Evolutionary conservation across 768 basidiomycete species (phyloP), one percentile per base, ranked within the genome.

Genomic region (Cantharellus anzutake): DNA sequence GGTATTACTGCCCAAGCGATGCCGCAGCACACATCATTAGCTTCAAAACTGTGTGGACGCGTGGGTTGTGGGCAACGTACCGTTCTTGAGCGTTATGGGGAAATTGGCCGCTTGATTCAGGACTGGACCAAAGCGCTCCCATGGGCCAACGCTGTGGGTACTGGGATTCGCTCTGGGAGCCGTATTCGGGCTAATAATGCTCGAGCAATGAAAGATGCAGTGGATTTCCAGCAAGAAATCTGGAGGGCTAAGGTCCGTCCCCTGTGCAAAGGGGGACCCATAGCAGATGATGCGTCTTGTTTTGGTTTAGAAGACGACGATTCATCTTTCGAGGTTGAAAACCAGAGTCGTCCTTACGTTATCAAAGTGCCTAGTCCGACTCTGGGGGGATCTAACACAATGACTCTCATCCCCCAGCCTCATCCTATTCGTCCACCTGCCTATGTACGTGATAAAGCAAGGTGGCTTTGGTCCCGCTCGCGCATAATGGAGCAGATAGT

Each of bases 61-160:
- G 73, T 77, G 63, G 74, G 77, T 41, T 71, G 75, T 42, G 72
- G 75, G 14, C 76, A 79, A 59, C 71, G 73, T 39, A 73, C 78
- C 52, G 76, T 86, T 37, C 80, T 85, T 78, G 71, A 76, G 38
- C 80, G 84, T 2, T 89, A 89, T 70, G 83, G 80, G 67, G 63
- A 72, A 42, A 68, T 86, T 38, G 80, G 81, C 65, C 80, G 83
- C 64, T 69, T 77, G 59, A 70, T 87, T 40, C 76, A 76, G 41
- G 70, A 74, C 59, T 80, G 79, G 75, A 77, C 80, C 37, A 72
- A 75, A 56, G 75, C 78, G n/a, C 73, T 89, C 2, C 83, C 84
- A 3, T 90, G 86, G 87, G 72, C 87, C 16, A 39, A 57, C n/a
- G 37, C 62, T 75, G 78, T 52, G 81, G 80, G 62, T 68, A 73